Percentiles rank a stretch among this genome's conserved stretches.
phyloP scores from a whole-genome alignment of 768 basidiomycete genomes.

The Collybia mongolica region DNA sequence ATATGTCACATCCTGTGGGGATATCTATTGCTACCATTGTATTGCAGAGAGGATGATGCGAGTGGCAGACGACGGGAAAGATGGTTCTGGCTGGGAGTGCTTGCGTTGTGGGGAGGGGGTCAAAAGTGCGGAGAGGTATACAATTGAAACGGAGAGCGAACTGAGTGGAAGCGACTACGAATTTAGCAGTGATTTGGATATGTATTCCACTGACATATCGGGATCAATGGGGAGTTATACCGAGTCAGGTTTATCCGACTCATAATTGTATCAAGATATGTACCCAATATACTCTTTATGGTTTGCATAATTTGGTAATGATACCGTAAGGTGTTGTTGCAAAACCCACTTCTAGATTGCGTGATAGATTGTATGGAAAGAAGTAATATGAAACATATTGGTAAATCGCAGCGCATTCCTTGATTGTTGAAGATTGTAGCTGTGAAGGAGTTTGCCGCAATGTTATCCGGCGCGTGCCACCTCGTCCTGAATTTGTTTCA shows the following conservation, averaged over 20 bases:
- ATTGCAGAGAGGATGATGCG: slow-evolving; percentile 80
- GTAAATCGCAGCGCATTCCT: background rate
- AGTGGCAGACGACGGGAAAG: slow-evolving; percentile 62
- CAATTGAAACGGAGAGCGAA: slow-evolving; percentile 36
- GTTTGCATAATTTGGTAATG: too few relatives aligned
- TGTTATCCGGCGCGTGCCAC: slow-evolving; percentile 27
- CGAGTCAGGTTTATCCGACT: slow-evolving; percentile 32
- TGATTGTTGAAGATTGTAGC: background rate
- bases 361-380: too few relatives aligned
- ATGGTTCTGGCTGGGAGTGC: slow-evolving; percentile 73
- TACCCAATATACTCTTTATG: background rate
- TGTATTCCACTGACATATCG: slow-evolving; percentile 51
- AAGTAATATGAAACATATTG: too few relatives aligned
- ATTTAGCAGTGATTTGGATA: slow-evolving; percentile 52
- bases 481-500: slow-evolving; percentile 66
- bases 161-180: slow-evolving; percentile 55
- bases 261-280: too few relatives aligned
- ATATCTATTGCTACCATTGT: slow-evolving; percentile 94
- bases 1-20: slow-evolving; percentile 81
- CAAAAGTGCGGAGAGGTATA: slow-evolving; percentile 60
- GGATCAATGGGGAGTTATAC: slow-evolving; percentile 54
- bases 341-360: too few relatives aligned
- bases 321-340: too few relatives aligned
- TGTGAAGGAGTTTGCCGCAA: background rate
- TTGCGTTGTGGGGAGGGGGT: slow-evolving; percentile 74